Percentiles rank a stretch among this genome's conserved stretches.
Evolutionary conservation across 2,329 filamentous ascomycete genomes (phyloP).

Genomic region (Aspergillus vadensis): DNA sequence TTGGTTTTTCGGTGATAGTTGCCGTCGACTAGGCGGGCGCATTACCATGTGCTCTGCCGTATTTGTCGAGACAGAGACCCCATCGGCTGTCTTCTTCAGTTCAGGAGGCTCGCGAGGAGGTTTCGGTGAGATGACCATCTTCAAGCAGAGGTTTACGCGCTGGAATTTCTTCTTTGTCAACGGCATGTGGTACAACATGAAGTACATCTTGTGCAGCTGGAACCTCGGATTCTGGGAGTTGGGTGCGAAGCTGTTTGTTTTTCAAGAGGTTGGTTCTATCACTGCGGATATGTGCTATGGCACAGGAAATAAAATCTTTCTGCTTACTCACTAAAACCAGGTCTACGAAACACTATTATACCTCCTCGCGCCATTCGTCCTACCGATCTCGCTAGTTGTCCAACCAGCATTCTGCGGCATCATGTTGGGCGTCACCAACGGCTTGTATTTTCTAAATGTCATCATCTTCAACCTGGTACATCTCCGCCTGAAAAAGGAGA

Average conservation of each 20-base stretch:
- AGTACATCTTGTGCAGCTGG: conserved; percentile 52
- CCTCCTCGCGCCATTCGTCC: conserved; percentile 48
- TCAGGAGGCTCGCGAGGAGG: conserved; percentile 45
- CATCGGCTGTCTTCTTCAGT: conserved; percentile 45
- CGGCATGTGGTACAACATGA: conserved; percentile 52
- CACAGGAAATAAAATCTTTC: neutral
- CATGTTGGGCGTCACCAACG: conserved; percentile 40
- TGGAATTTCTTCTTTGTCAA: conserved; percentile 59
- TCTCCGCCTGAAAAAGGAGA: conserved; percentile 48
- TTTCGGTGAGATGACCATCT: conserved; percentile 58
- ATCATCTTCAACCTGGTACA: conserved; percentile 55
- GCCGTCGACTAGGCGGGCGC: conserved; percentile 47
- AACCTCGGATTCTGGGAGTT: conserved; percentile 53
- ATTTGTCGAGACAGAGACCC: conserved; percentile 56
- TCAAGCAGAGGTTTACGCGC: conserved; percentile 52
- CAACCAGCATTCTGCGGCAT: conserved; percentile 45
- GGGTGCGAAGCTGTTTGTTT: conserved; percentile 54
- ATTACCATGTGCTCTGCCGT: conserved; percentile 54
- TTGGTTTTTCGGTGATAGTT: conserved; percentile 56
- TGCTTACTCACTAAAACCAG: conserved; percentile 25
- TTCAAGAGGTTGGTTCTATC: conserved; percentile 43
- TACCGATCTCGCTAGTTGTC: conserved; percentile 50
- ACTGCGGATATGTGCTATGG: neutral
- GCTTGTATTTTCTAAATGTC: conserved; percentile 49
- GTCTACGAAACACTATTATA: conserved; percentile 53